Evolutionary conservation across 2,329 filamentous ascomycete genomes (phyloP).

Genomic region (Beauveria asiatica): DNA sequence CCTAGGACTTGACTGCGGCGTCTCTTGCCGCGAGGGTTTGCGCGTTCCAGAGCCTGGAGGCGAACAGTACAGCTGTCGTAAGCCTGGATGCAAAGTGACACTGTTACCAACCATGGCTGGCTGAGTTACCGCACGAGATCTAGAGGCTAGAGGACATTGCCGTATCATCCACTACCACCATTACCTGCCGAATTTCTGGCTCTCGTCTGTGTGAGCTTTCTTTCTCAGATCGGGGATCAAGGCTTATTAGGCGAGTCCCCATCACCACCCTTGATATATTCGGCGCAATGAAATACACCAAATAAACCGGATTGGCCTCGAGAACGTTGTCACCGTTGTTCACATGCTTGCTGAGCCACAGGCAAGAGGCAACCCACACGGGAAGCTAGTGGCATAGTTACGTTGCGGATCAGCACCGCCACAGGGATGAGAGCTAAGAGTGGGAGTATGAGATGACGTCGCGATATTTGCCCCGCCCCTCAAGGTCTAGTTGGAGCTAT

Average conservation of each 20-base stretch:
- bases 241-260: no score
- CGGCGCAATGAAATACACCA: neutral
- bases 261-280: neutral
- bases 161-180: no score
- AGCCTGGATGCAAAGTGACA: no score
- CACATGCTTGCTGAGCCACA: slow-evolving; percentile 7
- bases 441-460: slow-evolving; percentile 2
- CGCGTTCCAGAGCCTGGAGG: no score
- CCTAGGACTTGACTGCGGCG: no score
- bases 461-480: slow-evolving; percentile 11
- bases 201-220: no score
- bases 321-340: neutral
- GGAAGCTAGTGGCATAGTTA: neutral
- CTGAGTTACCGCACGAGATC: neutral
- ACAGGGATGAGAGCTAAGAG: neutral
- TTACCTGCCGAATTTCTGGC: neutral
- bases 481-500: neutral
- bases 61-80: no score
- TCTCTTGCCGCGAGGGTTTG: no score
- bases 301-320: neutral
- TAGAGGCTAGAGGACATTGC: neutral
- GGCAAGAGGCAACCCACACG: neutral
- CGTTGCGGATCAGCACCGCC: slow-evolving; percentile 9
- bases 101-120: neutral
- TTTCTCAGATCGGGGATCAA: no score